A percentile compares a stretch with the other conserved stretches of the same genome.
Evolutionary conservation across 1,284 basidiomycete genomes (phyloP).

Genomic region (Rhodofomes roseus): DNA sequence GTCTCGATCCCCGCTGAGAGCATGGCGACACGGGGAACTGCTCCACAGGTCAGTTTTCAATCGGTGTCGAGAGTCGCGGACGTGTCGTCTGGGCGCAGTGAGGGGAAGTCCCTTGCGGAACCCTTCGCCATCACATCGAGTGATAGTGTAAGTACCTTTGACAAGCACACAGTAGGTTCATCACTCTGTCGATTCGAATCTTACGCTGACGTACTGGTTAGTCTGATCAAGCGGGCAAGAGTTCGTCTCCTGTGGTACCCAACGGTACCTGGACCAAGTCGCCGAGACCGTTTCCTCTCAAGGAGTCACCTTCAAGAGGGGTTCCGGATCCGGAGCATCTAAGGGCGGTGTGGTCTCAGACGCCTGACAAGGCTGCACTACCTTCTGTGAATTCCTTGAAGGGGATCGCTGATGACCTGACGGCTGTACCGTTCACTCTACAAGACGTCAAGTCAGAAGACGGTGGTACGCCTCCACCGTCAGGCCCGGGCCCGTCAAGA

Average conservation of each 20-base stretch:
- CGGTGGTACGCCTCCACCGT: constrained; percentile 73
- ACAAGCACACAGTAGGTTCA: constrained; percentile 24
- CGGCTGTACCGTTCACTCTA: constrained; percentile 68
- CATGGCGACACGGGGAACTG: background rate
- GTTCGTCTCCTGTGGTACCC: constrained; percentile 45
- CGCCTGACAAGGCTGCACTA: constrained; percentile 58
- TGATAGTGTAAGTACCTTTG: constrained; percentile 31
- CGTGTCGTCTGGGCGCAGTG: background rate
- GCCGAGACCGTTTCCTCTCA: constrained; percentile 51
- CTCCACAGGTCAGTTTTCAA: background rate
- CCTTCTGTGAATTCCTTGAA: constrained; percentile 74
- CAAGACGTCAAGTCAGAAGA: constrained; percentile 81
- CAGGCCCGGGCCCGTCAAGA: constrained; percentile 49
- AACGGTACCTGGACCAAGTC: constrained; percentile 58
- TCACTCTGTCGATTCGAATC: background rate
- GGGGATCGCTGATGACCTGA: constrained; percentile 74
- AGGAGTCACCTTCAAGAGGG: constrained; percentile 56
- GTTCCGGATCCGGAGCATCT: constrained; percentile 74
- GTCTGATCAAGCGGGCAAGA: constrained; percentile 13
- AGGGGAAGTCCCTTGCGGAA: background rate
- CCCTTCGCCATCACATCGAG: background rate
- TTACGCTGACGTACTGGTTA: background rate
- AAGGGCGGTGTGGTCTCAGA: constrained; percentile 81
- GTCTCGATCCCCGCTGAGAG: constrained; percentile 17
- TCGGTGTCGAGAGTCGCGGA: background rate